These are phyloP conservation scores for Arxiozyma bovina DNA, from an alignment of 1,139 yeast genomes.

Conservation along the genomic window DNA sequence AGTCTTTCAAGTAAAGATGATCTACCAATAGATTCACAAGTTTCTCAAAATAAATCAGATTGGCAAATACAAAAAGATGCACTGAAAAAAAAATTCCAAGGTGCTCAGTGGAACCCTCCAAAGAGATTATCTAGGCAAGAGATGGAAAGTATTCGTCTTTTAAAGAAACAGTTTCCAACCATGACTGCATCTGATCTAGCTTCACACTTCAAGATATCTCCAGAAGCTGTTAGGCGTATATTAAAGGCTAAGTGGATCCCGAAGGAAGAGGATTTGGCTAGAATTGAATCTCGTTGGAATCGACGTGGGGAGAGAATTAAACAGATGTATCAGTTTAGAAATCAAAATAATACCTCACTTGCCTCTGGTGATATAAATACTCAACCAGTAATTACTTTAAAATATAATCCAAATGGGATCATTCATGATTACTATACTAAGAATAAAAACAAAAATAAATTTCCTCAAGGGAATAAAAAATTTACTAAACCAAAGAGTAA, in stretches of 20 bases:
- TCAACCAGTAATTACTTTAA: conserved; percentile 3
- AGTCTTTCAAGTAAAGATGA: neutral
- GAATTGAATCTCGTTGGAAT: conserved; percentile 42
- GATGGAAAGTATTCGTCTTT: conserved; percentile 53
- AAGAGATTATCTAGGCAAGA: conserved; percentile 60
- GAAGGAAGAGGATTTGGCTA: conserved; percentile 40
- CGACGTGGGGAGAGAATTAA: conserved; percentile 35
- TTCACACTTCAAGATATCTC: conserved; percentile 58
- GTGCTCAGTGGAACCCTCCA: conserved; percentile 58
- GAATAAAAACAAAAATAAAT: neutral
- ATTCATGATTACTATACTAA: neutral
- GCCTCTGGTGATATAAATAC: neutral
- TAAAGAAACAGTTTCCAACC: conserved; percentile 52
- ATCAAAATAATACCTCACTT: neutral
- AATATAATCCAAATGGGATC: neutral
- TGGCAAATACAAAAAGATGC: conserved; percentile 68
- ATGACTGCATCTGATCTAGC: conserved; percentile 55
- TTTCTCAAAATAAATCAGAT: conserved; percentile 31
- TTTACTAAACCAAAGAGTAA: neutral
- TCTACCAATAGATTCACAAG: no score
- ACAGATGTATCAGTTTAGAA: conserved; percentile 12
- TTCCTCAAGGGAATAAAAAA: neutral
- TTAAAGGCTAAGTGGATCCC: conserved; percentile 74
- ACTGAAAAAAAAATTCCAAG: conserved; percentile 48
- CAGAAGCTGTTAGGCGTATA: conserved; percentile 77